Evolutionary conservation across 2,329 filamentous ascomycete species (phyloP), one percentile per base, ranked within the genome.

Genomic region (Aspergillus brunneoviolaceus): DNA sequence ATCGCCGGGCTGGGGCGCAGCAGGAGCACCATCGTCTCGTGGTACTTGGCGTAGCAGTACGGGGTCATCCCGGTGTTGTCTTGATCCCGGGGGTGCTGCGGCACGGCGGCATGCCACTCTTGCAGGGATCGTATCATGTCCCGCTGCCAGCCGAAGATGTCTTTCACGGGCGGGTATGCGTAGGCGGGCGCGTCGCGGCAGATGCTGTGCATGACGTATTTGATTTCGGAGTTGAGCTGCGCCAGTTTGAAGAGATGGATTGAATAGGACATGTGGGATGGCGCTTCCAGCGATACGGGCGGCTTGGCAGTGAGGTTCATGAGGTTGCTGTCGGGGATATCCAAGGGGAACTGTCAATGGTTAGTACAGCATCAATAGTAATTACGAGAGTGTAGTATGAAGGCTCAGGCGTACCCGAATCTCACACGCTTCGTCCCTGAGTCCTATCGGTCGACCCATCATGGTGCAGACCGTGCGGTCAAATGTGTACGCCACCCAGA

Each of bases 351-450:
- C 63, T 67, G 63, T 60, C 49, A 47, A 5, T 9, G 14, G 4
- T 50, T n/a, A 50, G 69, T 45, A 58, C 72, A 23, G 31, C 54
- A 61, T 58, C 61, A 7, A 4, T 5, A 16, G 9, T 10, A 6
- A 1, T 1, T n/a, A 23, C 19, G 14, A n/a, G 16, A 19, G 1
- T 10, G 21, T 33, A 2, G 3, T 25, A 9, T 12, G 5, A 23
- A 1, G 3, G 14, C 11, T 35, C 33, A 35, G 49, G 51, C 74
- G 67, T 63, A 83, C 81, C 39, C 81, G 70, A 16, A 84, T 70
- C 16, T 85, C 82, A 47, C 82, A 84, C 0, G 81, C 82, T 62
- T 85, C 83, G 50, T 85, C 83, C 50, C 83, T 73, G 2, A 85
- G 65, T 0, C 82, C 82, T 54, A 85, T 82, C 0, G 83, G 83